Base-by-base conservation (phyloP, 495 filamentous ascomycete genomes). In the Penicillium canescens region DNA sequence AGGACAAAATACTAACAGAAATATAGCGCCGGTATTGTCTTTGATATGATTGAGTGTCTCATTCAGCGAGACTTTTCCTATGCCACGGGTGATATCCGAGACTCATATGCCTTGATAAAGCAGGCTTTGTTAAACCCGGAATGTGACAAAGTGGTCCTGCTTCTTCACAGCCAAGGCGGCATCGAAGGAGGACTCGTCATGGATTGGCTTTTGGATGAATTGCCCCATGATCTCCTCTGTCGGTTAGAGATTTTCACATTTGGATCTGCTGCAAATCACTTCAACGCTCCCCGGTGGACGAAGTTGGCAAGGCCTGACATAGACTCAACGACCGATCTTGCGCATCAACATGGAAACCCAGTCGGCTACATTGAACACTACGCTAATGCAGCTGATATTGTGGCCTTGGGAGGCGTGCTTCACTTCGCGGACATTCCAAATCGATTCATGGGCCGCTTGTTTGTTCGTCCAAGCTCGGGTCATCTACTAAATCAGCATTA, bases 221-320 rank as follows among this genome's bases (percentile, higher is more conserved):
- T 94, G 0, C 86, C 88, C 0, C 82, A 85, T 31, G 78, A 86
- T 39, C 67, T 86, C 1, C 73, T 92, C 14, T 66, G 74, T 1
- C 86, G 88, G 48, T 75, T 95, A 10, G 91, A 95, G 63, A 82
- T 94, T 11, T 94, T 93, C 68, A 94, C 90, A 0, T 96, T 95
- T 60, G 91, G 89, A 8, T 86, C 82, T 50, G 89, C 90, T 6
- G 88, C 91, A 2, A 93, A 92, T 58, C 91, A 94, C 67, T 96
- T 93, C 66, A 93, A 92, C 67, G 92, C 92, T 54, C 91, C 90
- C 3, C 46, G 31, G 4, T 81, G 80, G 55, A 73, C 74, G 18
- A 56, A 36, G 13, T 28, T 3, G 7, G 65, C 37, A 37, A 54
- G 35, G 10, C 18, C 35, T 12, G 18, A 42, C 24, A 42, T 39